A percentile compares a stretch with the other conserved stretches of the same genome.
Evolutionary conservation across 164 flowering plant genomes (phyloP).

Genomic region (Kalanchoe fedtschenkoi): DNA sequence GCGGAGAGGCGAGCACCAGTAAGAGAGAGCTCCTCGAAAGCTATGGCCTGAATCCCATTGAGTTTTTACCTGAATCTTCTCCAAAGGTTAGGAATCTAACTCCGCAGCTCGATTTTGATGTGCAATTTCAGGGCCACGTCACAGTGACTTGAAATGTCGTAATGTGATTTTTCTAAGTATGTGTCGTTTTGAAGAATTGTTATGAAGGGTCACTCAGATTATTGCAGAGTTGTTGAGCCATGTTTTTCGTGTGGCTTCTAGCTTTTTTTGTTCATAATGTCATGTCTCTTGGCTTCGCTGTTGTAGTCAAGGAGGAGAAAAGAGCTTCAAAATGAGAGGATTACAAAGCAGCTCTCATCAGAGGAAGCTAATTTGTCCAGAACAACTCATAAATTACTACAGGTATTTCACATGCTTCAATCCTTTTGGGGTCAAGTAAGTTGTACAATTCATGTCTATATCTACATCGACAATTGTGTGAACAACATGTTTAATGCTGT

Average conservation of each 20-base stretch:
- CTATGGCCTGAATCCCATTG: conserved; percentile 61
- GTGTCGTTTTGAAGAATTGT: background rate
- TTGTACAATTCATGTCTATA: background rate
- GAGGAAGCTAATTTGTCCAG: conserved; percentile 41
- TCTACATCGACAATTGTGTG: background rate
- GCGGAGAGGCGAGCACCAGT: conserved; percentile 21
- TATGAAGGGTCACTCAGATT: background rate
- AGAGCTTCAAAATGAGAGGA: conserved; percentile 26
- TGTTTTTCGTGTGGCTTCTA: background rate
- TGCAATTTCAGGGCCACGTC: too few species aligned
- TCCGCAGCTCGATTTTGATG: background rate
- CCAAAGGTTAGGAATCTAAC: conserved; percentile 28
- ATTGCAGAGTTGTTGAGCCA: background rate
- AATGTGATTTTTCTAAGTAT: too few species aligned
- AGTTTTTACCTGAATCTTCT: conserved; percentile 30
- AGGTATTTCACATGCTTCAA: conserved; percentile 70
- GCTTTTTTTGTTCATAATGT: background rate
- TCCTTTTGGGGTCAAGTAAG: background rate
- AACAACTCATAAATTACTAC: conserved; percentile 72
- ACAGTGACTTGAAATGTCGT: too few species aligned
- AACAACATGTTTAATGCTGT: background rate
- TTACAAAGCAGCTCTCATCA: conserved; percentile 11
- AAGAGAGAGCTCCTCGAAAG: conserved; percentile 38
- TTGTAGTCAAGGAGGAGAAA: conserved; percentile 41
- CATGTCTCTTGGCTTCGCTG: background rate